Percentiles rank a stretch among this genome's conserved stretches.
These are phyloP conservation scores for Adansonia grandidieri DNA, from an alignment of 441 rosid species.

Conservation along the genomic window DNA sequence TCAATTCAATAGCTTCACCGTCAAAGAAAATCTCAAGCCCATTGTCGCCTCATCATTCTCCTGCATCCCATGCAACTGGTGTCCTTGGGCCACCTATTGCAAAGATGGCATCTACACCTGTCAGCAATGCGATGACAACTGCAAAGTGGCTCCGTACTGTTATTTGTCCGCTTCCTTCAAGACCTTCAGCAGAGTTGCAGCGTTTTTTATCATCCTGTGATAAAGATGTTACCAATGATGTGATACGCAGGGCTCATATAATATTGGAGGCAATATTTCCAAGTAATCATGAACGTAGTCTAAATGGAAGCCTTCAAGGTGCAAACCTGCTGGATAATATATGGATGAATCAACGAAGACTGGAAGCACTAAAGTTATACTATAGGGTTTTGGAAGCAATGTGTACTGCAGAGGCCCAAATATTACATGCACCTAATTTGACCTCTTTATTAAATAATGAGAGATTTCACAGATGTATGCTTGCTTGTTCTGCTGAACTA, in stretches of 20 bases:
- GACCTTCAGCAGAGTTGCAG: slow-evolving; percentile 77
- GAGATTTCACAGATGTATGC: slow-evolving; percentile 99
- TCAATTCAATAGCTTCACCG: slow-evolving; percentile 78
- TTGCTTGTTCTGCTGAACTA: slow-evolving; percentile 96
- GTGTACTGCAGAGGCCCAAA: slow-evolving; percentile 90
- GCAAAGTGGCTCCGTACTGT: slow-evolving; percentile 95
- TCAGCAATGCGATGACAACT: slow-evolving; percentile 93
- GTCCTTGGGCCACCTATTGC: slow-evolving; percentile 45
- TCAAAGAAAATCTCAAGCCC: slow-evolving; percentile 74
- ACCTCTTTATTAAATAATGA: slow-evolving; percentile 90
- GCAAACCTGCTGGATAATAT: slow-evolving; percentile 84
- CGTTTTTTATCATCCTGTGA: slow-evolving; percentile 79
- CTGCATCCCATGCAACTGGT: slow-evolving; percentile 62
- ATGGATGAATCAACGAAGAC: slow-evolving; percentile 94
- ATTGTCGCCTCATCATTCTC: slow-evolving; percentile 81
- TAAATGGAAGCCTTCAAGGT: slow-evolving; percentile 64
- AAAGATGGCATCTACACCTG: slow-evolving; percentile 81
- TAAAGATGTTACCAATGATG: slow-evolving; percentile 78
- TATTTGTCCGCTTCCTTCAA: slow-evolving; percentile 76
- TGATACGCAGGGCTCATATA: slow-evolving; percentile 79
- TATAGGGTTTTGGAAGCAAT: slow-evolving; percentile 92
- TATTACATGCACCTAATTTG: slow-evolving; percentile 76
- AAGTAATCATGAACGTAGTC: slow-evolving; percentile 66
- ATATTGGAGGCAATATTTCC: slow-evolving; percentile 95
- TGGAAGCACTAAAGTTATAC: slow-evolving; percentile 85